phyloP scores from a whole-genome alignment of 2,329 filamentous ascomycete genomes.

The Hirsutella rhossiliensis region DNA sequence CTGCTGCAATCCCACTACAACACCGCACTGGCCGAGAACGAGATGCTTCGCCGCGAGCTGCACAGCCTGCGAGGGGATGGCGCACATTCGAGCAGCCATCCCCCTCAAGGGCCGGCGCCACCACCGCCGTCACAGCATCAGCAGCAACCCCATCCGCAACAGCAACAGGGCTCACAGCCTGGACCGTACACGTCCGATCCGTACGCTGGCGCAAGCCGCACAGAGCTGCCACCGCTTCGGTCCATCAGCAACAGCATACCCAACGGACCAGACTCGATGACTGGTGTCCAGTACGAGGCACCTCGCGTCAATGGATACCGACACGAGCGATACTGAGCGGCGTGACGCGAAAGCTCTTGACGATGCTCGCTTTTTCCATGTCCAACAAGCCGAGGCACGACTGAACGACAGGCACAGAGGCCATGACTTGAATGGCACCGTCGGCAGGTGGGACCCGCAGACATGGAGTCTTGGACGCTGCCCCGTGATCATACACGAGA shows the following conservation, averaged over 20 bases:
- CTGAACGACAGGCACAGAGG: slow-evolving; percentile 7
- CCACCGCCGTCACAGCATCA: slow-evolving; percentile 7
- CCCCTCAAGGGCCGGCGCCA: slow-evolving; percentile 14
- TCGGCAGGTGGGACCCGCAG: not conserved
- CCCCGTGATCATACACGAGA: not conserved
- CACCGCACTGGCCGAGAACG: slow-evolving; percentile 29
- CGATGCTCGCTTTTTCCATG: slow-evolving; percentile 1
- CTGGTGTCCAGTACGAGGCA: slow-evolving; percentile 50
- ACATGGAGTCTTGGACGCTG: not conserved
- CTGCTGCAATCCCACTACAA: slow-evolving; percentile 32
- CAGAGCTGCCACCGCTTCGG: slow-evolving; percentile 45
- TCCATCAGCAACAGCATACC: slow-evolving; percentile 32
- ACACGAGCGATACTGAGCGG: slow-evolving; percentile 21
- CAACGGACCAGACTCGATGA: slow-evolving; percentile 47
- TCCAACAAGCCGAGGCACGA: slow-evolving; percentile 4
- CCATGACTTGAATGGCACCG: not conserved
- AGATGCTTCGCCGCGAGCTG: slow-evolving; percentile 36
- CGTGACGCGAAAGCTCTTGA: not conserved
- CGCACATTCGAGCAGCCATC: slow-evolving; percentile 34
- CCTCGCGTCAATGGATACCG: slow-evolving; percentile 35
- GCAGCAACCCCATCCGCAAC: slow-evolving; percentile 9
- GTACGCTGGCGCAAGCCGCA: slow-evolving; percentile 23
- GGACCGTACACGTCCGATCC: slow-evolving; percentile 15
- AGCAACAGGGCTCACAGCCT: slow-evolving; percentile 4
- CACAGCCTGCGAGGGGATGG: slow-evolving; percentile 34